A percentile compares a stretch with the other conserved stretches of the same genome.
Evolutionary conservation across 768 basidiomycete genomes (phyloP).

Genomic region (Mycena amicta): DNA sequence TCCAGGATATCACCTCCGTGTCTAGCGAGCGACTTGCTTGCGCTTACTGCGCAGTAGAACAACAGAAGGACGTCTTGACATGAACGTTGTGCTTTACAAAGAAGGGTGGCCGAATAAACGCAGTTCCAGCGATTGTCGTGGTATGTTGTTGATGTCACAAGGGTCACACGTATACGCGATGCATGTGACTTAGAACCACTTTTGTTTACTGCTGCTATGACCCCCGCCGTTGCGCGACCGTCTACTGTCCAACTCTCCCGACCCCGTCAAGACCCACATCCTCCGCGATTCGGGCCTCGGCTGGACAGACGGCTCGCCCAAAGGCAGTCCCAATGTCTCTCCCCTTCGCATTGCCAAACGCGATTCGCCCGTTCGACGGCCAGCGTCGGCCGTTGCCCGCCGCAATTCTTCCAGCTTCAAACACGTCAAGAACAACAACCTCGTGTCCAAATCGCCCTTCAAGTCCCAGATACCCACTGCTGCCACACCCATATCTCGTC

Average conservation of each 20-base stretch:
- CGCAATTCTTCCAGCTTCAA: slow-evolving; percentile 79
- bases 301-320: slow-evolving; percentile 47
- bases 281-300: slow-evolving; percentile 65
- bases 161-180: not conserved
- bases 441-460: slow-evolving; percentile 88
- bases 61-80: slow-evolving; percentile 42
- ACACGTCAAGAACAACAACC: slow-evolving; percentile 74
- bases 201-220: not conserved
- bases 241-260: slow-evolving; percentile 62
- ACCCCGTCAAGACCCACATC: slow-evolving; percentile 65
- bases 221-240: slow-evolving; percentile 56
- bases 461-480: slow-evolving; percentile 65
- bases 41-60: slow-evolving; percentile 37
- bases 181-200: not conserved
- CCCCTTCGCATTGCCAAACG: slow-evolving; percentile 79
- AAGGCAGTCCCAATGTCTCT: slow-evolving; percentile 48
- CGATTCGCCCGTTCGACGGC: slow-evolving; percentile 47
- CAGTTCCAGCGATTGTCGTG: too few species aligned
- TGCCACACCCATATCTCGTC: slow-evolving; percentile 39
- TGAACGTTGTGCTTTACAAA: slow-evolving; percentile 45
- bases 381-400: slow-evolving; percentile 60
- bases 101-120: slow-evolving; percentile 45
- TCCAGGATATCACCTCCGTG: too few species aligned
- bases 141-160: too few species aligned
- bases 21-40: too few species aligned